Conservation (phyloP, 352 stramenopile species). For the Phytopythium oedochilum region DNA sequence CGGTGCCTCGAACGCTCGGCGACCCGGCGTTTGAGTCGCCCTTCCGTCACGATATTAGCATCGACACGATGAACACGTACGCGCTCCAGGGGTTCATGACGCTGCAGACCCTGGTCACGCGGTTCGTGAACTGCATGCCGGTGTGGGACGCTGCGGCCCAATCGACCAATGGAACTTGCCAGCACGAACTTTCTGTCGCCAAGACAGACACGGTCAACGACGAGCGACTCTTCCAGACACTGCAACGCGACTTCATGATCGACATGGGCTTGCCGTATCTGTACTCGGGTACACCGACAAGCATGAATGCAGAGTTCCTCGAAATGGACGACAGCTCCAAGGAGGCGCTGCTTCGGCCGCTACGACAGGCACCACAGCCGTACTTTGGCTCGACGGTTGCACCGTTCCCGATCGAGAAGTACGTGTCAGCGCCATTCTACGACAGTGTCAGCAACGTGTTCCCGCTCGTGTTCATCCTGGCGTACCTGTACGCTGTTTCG, state of each 20-base stretch:
- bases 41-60: conserved; percentile 40
- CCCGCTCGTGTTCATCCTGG: conserved; percentile 84
- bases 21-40: conserved; percentile 41
- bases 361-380: conserved; percentile 41
- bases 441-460: conserved; percentile 57
- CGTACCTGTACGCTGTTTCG: conserved; percentile 63
- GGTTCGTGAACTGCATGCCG: conserved; percentile 56
- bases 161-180: conserved; percentile 35
- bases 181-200: conserved; percentile 31
- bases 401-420: conserved; percentile 44
- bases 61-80: conserved; percentile 35
- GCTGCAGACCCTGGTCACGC: conserved; percentile 52
- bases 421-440: conserved; percentile 59
- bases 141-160: conserved; percentile 31
- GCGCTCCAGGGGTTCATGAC: conserved; percentile 52
- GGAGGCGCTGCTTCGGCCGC: conserved; percentile 27
- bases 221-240: conserved; percentile 15
- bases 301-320: not conserved
- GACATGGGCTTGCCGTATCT: conserved; percentile 9
- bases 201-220: conserved; percentile 15
- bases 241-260: conserved; percentile 31
- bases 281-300: conserved; percentile 2
- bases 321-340: conserved; percentile 15
- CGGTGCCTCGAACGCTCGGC: conserved; percentile 37
- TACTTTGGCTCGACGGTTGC: conserved; percentile 31